phyloP scores from a whole-genome alignment of 805 yeast species.

The Ogataea siamensis region DNA sequence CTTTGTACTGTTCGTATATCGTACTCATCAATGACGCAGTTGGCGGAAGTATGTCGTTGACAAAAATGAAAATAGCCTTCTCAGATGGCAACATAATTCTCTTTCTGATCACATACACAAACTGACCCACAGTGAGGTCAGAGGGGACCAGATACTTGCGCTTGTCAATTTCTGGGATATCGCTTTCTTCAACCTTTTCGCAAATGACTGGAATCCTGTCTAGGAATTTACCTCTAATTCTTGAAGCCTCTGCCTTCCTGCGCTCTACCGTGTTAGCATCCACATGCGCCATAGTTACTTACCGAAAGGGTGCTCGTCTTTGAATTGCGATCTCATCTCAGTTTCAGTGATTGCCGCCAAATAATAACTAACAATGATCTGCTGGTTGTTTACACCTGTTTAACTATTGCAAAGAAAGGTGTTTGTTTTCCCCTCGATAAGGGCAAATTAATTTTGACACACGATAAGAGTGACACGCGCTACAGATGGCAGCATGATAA shows the following conservation, averaged over 20 bases:
- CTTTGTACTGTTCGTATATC: constrained; percentile 94
- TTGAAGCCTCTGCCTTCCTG: constrained; percentile 90
- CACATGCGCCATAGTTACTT: constrained; percentile 34
- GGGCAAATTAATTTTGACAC: constrained; percentile 18
- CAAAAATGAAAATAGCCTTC: constrained; percentile 96
- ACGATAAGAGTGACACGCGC: constrained; percentile 21
- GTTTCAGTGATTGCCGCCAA: constrained; percentile 4
- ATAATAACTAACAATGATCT: constrained; percentile 1
- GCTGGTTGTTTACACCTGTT: constrained; percentile 4
- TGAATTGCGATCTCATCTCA: constrained; percentile 84
- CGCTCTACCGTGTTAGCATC: constrained; percentile 45
- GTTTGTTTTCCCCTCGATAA: constrained; percentile 13
- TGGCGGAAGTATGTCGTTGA: constrained; percentile 95
- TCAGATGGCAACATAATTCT: constrained; percentile 94
- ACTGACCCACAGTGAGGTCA: constrained; percentile 95
- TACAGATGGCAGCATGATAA: constrained; percentile 11
- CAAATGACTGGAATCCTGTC: constrained; percentile 97
- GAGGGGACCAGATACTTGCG: constrained; percentile 95
- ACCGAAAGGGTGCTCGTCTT: constrained; percentile 95
- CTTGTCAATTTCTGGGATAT: constrained; percentile 94
- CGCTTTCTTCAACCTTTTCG: constrained; percentile 95
- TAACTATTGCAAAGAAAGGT: constrained; percentile 4
- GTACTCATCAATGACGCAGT: constrained; percentile 96
- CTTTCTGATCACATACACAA: constrained; percentile 95
- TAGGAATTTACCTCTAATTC: constrained; percentile 82